Conservation (phyloP, 495 filamentous ascomycete species). For the Daldinia vernicosa region DNA sequence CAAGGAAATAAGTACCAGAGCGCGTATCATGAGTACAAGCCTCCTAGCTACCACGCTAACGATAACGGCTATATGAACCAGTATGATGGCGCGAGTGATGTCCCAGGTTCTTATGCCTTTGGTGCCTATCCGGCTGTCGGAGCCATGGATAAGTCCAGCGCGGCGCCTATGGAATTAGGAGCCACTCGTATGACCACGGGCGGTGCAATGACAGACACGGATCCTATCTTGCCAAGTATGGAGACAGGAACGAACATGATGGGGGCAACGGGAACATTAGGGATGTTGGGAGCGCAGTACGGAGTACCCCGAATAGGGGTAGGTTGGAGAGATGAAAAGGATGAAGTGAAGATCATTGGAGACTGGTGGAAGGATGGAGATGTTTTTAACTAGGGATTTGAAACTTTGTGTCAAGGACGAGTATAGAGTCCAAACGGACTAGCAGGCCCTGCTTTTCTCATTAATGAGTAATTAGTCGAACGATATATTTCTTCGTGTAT, state of each 20-base stretch:
- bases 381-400: not conserved
- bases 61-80: not conserved
- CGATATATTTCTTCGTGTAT: not conserved
- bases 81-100: not conserved
- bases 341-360: not conserved
- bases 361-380: not conserved
- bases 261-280: not conserved
- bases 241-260: not conserved
- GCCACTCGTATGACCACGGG: not conserved
- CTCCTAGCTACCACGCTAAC: not conserved
- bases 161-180: not conserved
- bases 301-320: conserved; percentile 15
- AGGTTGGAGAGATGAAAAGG: conserved; percentile 17
- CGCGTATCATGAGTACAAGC: not conserved
- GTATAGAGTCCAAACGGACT: not conserved
- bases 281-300: conserved; percentile 15
- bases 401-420: not conserved
- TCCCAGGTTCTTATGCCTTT: not conserved
- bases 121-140: not conserved
- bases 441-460: not conserved
- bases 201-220: not conserved
- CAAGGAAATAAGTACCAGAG: not conserved
- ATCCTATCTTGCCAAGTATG: not conserved
- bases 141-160: not conserved
- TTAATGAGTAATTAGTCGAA: not conserved